A percentile compares a stretch with the other conserved stretches of the same genome.
phyloP scores from a whole-genome alignment of 495 filamentous ascomycete species.

The Glutinoglossum americanum region DNA sequence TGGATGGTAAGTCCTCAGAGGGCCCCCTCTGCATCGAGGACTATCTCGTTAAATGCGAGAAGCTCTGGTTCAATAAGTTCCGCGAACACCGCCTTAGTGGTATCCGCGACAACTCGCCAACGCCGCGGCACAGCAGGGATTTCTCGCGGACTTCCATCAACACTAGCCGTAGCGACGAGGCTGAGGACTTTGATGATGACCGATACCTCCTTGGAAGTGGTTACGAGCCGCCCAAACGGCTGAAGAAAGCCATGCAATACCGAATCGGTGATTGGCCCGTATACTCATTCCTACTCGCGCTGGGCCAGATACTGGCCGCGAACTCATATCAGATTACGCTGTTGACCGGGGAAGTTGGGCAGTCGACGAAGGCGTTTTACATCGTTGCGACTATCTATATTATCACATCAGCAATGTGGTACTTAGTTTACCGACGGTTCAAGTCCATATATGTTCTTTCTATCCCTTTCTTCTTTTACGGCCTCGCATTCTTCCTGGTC shows the following conservation, averaged over 20 bases:
- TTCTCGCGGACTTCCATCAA: neutral
- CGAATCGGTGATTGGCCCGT: conserved; percentile 42
- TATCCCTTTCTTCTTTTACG: conserved; percentile 38
- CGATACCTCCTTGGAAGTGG: conserved; percentile 42
- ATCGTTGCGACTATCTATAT: conserved; percentile 39
- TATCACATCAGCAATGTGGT: conserved; percentile 38
- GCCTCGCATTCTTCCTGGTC: conserved; percentile 37
- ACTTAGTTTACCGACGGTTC: conserved; percentile 32
- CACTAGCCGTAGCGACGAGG: neutral
- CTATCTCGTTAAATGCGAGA: conserved; percentile 39
- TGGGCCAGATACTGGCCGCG: conserved; percentile 40
- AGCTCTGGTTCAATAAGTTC: conserved; percentile 38
- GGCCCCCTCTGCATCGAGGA: conserved; percentile 37
- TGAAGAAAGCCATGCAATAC: conserved; percentile 24
- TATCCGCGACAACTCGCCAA: neutral
- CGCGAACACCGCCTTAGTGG: conserved; percentile 27
- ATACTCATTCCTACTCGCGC: conserved; percentile 40
- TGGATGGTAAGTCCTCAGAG: conserved; percentile 32
- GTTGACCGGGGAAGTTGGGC: conserved; percentile 34
- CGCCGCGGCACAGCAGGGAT: neutral
- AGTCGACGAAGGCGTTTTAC: conserved; percentile 40
- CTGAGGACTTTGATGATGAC: conserved; percentile 5
- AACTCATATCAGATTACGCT: conserved; percentile 51
- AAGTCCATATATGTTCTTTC: conserved; percentile 35
- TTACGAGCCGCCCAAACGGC: conserved; percentile 43